Base-by-base conservation (phyloP, 768 basidiomycete genomes). In the Auricularia sp. region DNA sequence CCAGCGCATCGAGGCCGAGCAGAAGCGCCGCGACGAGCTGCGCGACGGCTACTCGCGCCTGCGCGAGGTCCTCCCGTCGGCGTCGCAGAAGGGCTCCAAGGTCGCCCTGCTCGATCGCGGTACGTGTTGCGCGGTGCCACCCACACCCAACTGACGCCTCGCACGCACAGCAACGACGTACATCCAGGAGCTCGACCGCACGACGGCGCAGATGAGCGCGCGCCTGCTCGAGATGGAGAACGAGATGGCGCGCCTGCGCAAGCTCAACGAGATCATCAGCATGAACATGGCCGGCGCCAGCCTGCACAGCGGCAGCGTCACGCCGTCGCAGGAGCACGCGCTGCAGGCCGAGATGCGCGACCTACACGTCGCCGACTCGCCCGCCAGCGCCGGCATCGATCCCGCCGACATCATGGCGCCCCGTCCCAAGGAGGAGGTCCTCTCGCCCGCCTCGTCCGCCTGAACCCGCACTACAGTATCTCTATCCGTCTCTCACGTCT, bases 81-180 rank as follows among this genome's bases (percentile, higher is more conserved):
- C 88, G 12, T 93, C 91, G 75, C 91, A 93, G 80, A 91, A 93
- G 78, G 87, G 88, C 74, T 92, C 90, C 78, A 95, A 95, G 73
- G 90, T 93, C 18, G 91, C 89, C 33, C 77, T 94, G 64, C 79
- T 95, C 64, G 93, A 94, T 76, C 82, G 93, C 83, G 39, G 91
- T 92, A 71, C 66, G 82, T 72, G 29, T 29, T 29, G 3, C 39
- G 39, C 39, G 39, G 39, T 8, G 7, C 39, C 39, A 42, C 7
- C 12, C 39, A 12, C 39, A 39, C 39, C 7, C 39, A 1, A 12
- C 39, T 42, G 64, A 92, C 12, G 8, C 7, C 39, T 1, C 39
- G 39, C 29, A 42, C 12, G 2, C 12, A 14, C 39, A 42, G 90
- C 90, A 33, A 91, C 90, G 54, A 87, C 87, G 72, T 87, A 92